Base-by-base conservation (phyloP, 2,329 filamentous ascomycete species). In the Oidium heveae region DNA sequence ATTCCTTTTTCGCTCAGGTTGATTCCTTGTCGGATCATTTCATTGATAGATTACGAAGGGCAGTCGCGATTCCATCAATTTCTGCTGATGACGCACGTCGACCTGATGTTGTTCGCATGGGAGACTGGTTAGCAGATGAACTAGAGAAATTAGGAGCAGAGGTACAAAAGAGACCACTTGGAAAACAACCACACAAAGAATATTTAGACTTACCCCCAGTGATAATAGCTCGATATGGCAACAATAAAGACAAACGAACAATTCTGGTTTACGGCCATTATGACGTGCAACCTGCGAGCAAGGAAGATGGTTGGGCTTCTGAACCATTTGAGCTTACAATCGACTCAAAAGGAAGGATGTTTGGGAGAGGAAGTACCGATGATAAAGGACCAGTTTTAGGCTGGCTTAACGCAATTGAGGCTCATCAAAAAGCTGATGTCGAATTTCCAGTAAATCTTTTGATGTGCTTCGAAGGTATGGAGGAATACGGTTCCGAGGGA, bases 381-480 rank as follows among this genome's bases (percentile, higher is more conserved):
- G 91, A 98, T 72, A 98, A 98, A 74, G 91, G 91, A 0, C 91
- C 91, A 18, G 89, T 98, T 28, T 74, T 98, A 55, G 91, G 91
- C 62, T 98, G 91, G 91, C 69, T 98, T 61, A 98, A 98, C 67
- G 88, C 88, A 61, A 96, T 98, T 60, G 88, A 98, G 71, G 88
- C 91, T 44, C 91, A 98, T 73, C 82, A 94, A 69, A 91, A 93
- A 74, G 87, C 88, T 37, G 86, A 86, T 56, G 74, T 96, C 49
- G 89, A 95, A 53, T 86, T 98, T 67, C 91, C 91, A 9, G 91
- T 98, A 65, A 98, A 98, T 72, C 75, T 98, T 60, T 78, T 98
- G 59, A 96, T 95, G 86, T 98, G 91, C 74, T 96, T 98, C 63
- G 91, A 98, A 74, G 91, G 91, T 52, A 98, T 98, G 91, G 91